Evolutionary conservation across 140 eudicot species (phyloP).

Genomic region (Eryngium alpinum): DNA sequence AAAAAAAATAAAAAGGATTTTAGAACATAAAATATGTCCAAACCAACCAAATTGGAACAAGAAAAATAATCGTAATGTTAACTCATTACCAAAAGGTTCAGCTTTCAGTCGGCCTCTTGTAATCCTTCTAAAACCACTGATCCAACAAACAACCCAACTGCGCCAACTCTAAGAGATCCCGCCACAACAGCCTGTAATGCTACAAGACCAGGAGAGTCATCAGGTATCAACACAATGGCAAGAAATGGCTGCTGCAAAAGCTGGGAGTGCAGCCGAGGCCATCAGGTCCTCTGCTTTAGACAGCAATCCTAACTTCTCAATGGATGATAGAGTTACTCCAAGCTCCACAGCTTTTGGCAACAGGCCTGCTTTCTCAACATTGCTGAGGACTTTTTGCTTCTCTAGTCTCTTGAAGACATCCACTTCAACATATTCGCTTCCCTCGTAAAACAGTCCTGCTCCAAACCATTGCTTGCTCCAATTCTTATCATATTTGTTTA

Average conservation of each 20-base stretch:
- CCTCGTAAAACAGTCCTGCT: constrained; percentile 80
- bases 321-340: constrained; percentile 85
- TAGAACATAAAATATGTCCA: too few relatives aligned
- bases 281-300: constrained; percentile 94
- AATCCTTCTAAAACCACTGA: constrained; percentile 76
- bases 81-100: not conserved
- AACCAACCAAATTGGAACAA: too few relatives aligned
- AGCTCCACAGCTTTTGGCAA: constrained; percentile 80
- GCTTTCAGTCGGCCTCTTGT: constrained; percentile 75
- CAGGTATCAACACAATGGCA: constrained; percentile 66
- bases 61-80: too few relatives aligned
- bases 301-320: constrained; percentile 80
- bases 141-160: constrained; percentile 66
- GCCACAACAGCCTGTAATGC: constrained; percentile 53
- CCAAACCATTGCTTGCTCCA: constrained; percentile 98
- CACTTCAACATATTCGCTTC: constrained; percentile 65
- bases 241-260: constrained; percentile 59
- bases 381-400: constrained; percentile 74
- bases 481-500: constrained; percentile 60
- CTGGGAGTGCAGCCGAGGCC: constrained; percentile 79
- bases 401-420: constrained; percentile 91
- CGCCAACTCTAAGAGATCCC: constrained; percentile 56
- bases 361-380: constrained; percentile 87
- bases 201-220: constrained; percentile 69
- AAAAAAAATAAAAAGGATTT: too few relatives aligned